phyloP scores from a whole-genome alignment of 192 early-diverging fungal genomes.

The Obelidium mucronatum region DNA sequence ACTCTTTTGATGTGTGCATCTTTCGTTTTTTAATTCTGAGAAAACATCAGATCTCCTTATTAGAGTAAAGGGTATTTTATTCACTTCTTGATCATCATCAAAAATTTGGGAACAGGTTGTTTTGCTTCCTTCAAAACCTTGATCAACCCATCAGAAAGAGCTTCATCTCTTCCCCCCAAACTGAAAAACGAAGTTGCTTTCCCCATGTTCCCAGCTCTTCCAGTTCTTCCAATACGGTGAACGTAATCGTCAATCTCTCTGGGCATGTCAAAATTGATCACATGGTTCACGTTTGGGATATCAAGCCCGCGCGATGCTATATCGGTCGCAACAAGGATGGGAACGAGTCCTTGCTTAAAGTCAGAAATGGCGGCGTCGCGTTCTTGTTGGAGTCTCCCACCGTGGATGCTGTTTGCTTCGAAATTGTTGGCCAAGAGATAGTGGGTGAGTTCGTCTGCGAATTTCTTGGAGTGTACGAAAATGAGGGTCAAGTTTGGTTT shows the following conservation, averaged over 20 bases:
- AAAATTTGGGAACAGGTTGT: conserved; percentile 47
- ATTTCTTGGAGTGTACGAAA: conserved; percentile 90
- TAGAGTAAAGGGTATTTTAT: too few relatives aligned
- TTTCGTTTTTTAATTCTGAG: too few relatives aligned
- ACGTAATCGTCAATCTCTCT: conserved; percentile 84
- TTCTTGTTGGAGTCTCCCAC: conserved; percentile 88
- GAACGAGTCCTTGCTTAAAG: conserved; percentile 71
- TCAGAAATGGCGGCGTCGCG: conserved; percentile 75
- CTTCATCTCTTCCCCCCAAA: background rate
- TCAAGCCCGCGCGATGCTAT: conserved; percentile 87
- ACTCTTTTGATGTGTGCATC: too few relatives aligned
- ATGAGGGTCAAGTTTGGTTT: conserved; percentile 70
- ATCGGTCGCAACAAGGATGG: conserved; percentile 86
- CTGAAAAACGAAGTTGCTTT: background rate
- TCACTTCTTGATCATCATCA: too few relatives aligned
- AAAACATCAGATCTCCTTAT: too few relatives aligned
- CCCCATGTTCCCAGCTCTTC: conserved; percentile 46
- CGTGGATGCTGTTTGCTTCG: conserved; percentile 86
- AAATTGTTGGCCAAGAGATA: conserved; percentile 70
- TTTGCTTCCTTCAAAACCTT: conserved; percentile 60
- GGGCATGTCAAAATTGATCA: conserved; percentile 94
- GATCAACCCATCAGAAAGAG: conserved; percentile 29
- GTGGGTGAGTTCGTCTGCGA: conserved; percentile 76
- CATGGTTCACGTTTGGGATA: conserved; percentile 51
- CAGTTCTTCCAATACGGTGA: conserved; percentile 79